Evolutionary conservation across 2,329 filamentous ascomycete genomes (phyloP), one percentile per base, ranked within the genome.

Genomic region (Rasamsonia emersonii): DNA sequence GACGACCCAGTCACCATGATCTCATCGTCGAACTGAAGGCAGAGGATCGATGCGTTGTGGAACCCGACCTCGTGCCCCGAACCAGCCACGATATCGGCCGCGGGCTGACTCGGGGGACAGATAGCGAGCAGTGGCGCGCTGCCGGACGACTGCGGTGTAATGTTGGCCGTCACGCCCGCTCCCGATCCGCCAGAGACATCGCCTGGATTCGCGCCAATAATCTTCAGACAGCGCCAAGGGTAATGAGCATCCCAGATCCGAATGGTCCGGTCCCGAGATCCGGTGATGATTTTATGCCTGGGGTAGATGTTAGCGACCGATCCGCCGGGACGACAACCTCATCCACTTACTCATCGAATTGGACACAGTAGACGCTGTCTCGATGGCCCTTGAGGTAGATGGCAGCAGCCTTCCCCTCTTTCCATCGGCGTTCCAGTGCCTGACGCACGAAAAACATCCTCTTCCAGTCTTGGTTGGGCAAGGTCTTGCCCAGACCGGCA

Each of bases 1-100:
- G 88, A 95, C 5, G 88, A 95, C 30, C 91, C 91, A 3, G 91
- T 96, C 10, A 95, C 86, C 47, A 98, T 78, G 41, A 95, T 93
- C 28, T 82, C 71, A 31, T 91, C 78, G 51, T 98, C 91, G 56
- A 93, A 98, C 53, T 95, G 88, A 30, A 98, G 71, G 56, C 91
- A 98, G 13, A 98, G 70, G 39, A 98, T 93, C 9, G 88, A 95
- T 2, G 86, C 88, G 42, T 82, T 81, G 64, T 98, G 91, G 58
- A 88, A 85, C 10, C 58, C 47, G 8, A 28, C 66, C 61, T 13
- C 67, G 57, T 51, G 42, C 10, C 51, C 47, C 20, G 52, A 33
- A 5, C 44, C 48, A 11, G 45, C 38, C 9, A 48, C 40, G 41
- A 79, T 79, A 5, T 71, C 75, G 19, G 71, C 68, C 1, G 70